Evolutionary conservation across 805 yeast species (phyloP), one percentile per base, ranked within the genome.

Genomic region (Lipomyces mesembrius): DNA sequence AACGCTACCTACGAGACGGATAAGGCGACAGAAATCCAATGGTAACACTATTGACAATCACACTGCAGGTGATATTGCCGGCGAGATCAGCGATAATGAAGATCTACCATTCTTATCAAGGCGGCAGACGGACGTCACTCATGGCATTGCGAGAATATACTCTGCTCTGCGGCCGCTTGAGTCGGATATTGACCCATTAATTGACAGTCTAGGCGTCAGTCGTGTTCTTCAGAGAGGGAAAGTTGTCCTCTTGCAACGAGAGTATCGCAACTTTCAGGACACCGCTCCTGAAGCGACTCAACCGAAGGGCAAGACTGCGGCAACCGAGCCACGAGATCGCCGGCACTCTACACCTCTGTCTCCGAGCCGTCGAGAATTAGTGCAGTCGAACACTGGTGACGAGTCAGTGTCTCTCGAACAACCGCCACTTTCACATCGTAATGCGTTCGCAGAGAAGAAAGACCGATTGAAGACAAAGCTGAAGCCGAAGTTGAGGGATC

Each of bases 151-250:
- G 6, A 61, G 57, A 22, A 59, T 70, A 7, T 63, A 60, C 57
- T 57, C 66, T 25, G 61, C 63, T 12, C 58, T 72, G 35, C 62
- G 74, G 3, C 71, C 76, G 6, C 66, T 75, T 11, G 76, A 73
- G 22, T 74, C 75, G 67, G 77, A 74, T 49, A 60, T 64, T 35
- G 77, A 76, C 43, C 77, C 77, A 12, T 63, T 76, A 29, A 72
- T 76, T 27, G 78, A 76, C 63, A 68, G 64, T n/a, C 66, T 71
- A 39, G 78, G 77, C 6, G 72, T 76, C 17, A 66, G 63, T 8
- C 70, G 74, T 27, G 74, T 76, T 2, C 64, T 75, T 17, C 74
- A 73, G 12, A 64, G 67, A 6, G 75, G 74, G 37, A 69, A 72
- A 32, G 54, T 73, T 25, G 75, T 74, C 4, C 53, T 74, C 22